Evolutionary conservation across 768 basidiomycete genomes (phyloP), one percentile per base, ranked within the genome.

Genomic region (Sistotremastrum niveocremeum): DNA sequence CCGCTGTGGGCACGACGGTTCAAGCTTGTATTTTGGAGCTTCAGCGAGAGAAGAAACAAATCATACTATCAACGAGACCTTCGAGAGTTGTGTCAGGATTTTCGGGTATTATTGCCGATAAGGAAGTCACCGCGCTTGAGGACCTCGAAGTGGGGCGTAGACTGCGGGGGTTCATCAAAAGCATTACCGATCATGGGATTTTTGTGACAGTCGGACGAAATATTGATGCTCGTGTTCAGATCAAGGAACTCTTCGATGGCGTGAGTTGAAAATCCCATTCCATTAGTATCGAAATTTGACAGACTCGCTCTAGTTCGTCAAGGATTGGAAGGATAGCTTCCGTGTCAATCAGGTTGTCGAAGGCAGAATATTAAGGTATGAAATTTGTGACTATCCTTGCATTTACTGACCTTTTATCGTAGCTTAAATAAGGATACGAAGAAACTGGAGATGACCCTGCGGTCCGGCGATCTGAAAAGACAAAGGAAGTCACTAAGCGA

Each of bases 291-390:
- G 32, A 2, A 6, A 6, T 34, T 6, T 30, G 47, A 50, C 54
- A 52, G 46, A 46, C 37, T 54, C 48, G 50, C 20, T 35, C 37
- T 54, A 95, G 88, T 98, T 76, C 62, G 76, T 97, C 56, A 95
- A 97, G 63, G 93, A 97, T 37, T 99, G 94, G 94, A 84, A 93
- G 64, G 67, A 72, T 30, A 75, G 71, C 20, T 97, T 97, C 61
- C 64, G 73, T 50, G 64, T 72, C 37, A 80, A 86, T 54, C 89
- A 97, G 55, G 60, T 97, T 3, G 88, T 95, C 8, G 83, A 79
- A 52, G 94, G 93, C 42, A 77, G 85, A 44, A 76, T 98, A 56
- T 62, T 86, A 36, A 81, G 74, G 85, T 88, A 55, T n/a, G 65
- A 45, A 30, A n/a, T 39, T 37, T 7, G 37, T 29, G 3, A 34